Base-by-base conservation (phyloP, 352 stramenopile species). In the Phytophthora hibernalis region DNA sequence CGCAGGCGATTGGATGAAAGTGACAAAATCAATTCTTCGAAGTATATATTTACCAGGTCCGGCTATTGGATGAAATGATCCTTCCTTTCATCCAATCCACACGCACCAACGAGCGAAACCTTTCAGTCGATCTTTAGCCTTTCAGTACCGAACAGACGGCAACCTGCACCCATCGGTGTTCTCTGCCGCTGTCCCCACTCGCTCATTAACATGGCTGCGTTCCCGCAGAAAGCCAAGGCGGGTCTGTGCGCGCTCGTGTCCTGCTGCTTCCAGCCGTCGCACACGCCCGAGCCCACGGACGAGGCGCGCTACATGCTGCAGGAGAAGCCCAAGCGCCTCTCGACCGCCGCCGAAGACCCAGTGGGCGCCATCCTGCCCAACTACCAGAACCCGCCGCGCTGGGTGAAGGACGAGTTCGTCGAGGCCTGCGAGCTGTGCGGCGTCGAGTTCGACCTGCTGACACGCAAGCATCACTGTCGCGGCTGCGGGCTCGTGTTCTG, bases 381-480 rank as follows among this genome's bases (percentile, higher is more conserved):
- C 21, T 82, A 85, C 45, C 77, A 89, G 56, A 30, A 68, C 43
- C 83, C 83, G 30, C 78, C 82, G 38, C 76, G 65, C 2, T 92
- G 84, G 84, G 31, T 90, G 57, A 81, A 89, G 38, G 82, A 91
- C 63, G 66, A 80, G 18, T 55, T 77, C 33, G 61, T 87, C 18
- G 73, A 86, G 45, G 68, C 54, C n/a, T 93, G 85, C 64, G 54
- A 64, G 54, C 60, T 74, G 44, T 93, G 85, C 58, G 55, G 63
- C 48, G 47, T 57, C 21, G 48, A 74, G 61, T 93, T 93, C 60
- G 82, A 88, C 50, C 61, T 90, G 67, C 68, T 89, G 40, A 89
- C 73, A 52, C 80, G 83, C 47, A 89, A 87, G 54, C 83, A 91
- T 64, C 83, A 91, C 60, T 91, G 83, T 26, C 78, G 83, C 33